Evolutionary conservation across 73 alveolate genomes (phyloP).

Genomic region (Paraurostyla sp.): DNA sequence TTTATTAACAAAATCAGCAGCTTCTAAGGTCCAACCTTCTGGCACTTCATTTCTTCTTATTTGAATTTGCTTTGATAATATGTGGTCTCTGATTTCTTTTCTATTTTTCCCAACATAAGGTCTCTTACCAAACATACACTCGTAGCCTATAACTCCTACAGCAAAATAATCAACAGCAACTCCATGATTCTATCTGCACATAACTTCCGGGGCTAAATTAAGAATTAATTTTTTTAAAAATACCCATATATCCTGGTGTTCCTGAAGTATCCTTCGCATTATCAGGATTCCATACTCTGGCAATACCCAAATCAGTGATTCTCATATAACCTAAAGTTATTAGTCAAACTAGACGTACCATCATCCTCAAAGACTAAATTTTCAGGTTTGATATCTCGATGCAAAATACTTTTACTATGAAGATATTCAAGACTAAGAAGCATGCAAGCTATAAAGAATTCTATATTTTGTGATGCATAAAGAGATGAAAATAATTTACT

Average conservation of each 20-base stretch:
- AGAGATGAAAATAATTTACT: no score
- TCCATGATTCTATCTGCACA: constrained; percentile 92
- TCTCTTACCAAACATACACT: constrained; percentile 89
- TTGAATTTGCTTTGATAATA: constrained; percentile 89
- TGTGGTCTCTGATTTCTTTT: constrained; percentile 97
- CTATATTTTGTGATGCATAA: no score
- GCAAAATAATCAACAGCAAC: constrained; percentile 91
- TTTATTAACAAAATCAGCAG: constrained; percentile 95
- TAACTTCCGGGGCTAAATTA: constrained; percentile 89
- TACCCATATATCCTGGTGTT: constrained; percentile 96
- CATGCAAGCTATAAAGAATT: constrained; percentile 94
- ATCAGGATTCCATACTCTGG: constrained; percentile 92
- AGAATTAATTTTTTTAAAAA: background rate
- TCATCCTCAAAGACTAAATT: constrained; percentile 94
- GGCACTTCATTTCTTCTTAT: constrained; percentile 91
- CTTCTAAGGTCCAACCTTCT: constrained; percentile 97
- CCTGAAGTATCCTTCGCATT: constrained; percentile 96
- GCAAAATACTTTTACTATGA: constrained; percentile 92
- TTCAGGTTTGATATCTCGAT: constrained; percentile 98
- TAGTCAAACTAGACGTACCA: constrained; percentile 36
- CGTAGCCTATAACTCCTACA: constrained; percentile 87
- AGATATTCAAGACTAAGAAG: constrained; percentile 89
- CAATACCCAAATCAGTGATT: constrained; percentile 95
- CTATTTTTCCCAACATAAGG: constrained; percentile 96
- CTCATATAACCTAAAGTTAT: constrained; percentile 77